Base-by-base conservation (phyloP, 2,329 filamentous ascomycete genomes). In the Thermothelomyces thermophilus region DNA sequence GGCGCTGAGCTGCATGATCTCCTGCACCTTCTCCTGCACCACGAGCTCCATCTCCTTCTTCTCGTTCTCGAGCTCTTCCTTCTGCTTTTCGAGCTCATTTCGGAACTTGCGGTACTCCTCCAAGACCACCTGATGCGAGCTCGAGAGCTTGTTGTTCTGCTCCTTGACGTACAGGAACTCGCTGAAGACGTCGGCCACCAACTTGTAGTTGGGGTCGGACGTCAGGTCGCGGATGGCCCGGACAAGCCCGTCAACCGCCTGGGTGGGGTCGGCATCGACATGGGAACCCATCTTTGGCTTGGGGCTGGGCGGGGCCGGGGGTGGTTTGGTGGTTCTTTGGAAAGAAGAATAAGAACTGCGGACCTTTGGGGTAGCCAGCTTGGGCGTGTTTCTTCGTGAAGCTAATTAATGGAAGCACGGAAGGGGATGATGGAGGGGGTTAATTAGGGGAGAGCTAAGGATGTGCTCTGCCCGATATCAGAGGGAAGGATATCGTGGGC, bases 91-190 rank as follows among this genome's bases (percentile, higher is more conserved):
- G 50, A 66, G 59, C 17, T 65, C 64, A 30, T 61, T 62, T 11
- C 64, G 59, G 46, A 65, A 66, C 17, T 58, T 56, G 41, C 62
- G 64, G 55, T 67, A 67, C 54, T 66, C 60, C 43, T 67, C 65
- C 17, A 67, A 53, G 5, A 65, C 56, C 19, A 63, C 63, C 35
- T 62, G 62, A 45, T 65, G 61, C 1, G 63, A 61, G 36, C 52
- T 60, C 26, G 58, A 50, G 13, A 67, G 61, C 37, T 62, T 60
- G 47, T 58, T 56, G 46, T 65, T 66, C 45, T 64, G 62, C 43
- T 61, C 55, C 33, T 63, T 64, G 43, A 67, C 58, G 34, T 58
- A 56, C n/a, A 63, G 58, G 37, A 63, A 62, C 47, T 67, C 64
- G 47, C 57, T 60, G 51, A 65, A 67, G 41, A 66, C 60, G 40